A percentile compares a stretch with the other conserved stretches of the same genome.
Evolutionary conservation across 208 protist species (phyloP).

Genomic region (Crithidia thermophila): DNA sequence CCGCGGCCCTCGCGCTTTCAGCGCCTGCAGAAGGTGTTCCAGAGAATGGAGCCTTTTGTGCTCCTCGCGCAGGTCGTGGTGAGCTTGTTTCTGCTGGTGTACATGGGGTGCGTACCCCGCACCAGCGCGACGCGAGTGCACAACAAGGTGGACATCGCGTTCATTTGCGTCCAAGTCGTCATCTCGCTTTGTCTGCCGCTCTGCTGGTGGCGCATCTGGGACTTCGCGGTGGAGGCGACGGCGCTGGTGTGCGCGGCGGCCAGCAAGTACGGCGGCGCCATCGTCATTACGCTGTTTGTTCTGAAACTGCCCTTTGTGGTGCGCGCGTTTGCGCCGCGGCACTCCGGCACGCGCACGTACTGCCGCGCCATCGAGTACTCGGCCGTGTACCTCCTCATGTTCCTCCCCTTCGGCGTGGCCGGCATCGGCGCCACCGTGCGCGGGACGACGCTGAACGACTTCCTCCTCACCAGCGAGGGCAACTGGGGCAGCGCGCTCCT

Average conservation of each 20-base stretch:
- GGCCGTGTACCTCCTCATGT: constrained; percentile 50
- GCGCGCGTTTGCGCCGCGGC: constrained; percentile 38
- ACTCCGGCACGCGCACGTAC: constrained; percentile 72
- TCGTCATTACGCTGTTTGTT: constrained; percentile 54
- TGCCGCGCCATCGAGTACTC: constrained; percentile 62
- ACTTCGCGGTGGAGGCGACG: constrained; percentile 45
- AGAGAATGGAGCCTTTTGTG: constrained; percentile 20
- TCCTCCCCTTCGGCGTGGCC: constrained; percentile 58
- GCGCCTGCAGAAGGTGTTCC: constrained; percentile 20
- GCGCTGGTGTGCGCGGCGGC: constrained; percentile 48
- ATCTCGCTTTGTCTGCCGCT: constrained; percentile 39
- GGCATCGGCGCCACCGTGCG: constrained; percentile 60
- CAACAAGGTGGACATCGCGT: constrained; percentile 57
- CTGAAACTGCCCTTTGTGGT: constrained; percentile 72
- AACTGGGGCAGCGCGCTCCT: constrained; percentile 70
- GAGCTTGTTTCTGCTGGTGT: constrained; percentile 58
- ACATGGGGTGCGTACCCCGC: constrained; percentile 54
- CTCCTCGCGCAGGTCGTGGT: constrained; percentile 57
- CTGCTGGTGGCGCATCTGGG: constrained; percentile 45
- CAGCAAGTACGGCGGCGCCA: constrained; percentile 43
- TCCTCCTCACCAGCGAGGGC: constrained; percentile 42
- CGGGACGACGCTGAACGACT: constrained; percentile 26
- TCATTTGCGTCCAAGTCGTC: constrained; percentile 49
- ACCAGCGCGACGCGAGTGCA: constrained; percentile 28
- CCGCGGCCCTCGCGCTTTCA: constrained; percentile 16